These are phyloP conservation scores for Cornus controversa DNA, from an alignment of 148 eudicot genomes.

Conservation along the genomic window DNA sequence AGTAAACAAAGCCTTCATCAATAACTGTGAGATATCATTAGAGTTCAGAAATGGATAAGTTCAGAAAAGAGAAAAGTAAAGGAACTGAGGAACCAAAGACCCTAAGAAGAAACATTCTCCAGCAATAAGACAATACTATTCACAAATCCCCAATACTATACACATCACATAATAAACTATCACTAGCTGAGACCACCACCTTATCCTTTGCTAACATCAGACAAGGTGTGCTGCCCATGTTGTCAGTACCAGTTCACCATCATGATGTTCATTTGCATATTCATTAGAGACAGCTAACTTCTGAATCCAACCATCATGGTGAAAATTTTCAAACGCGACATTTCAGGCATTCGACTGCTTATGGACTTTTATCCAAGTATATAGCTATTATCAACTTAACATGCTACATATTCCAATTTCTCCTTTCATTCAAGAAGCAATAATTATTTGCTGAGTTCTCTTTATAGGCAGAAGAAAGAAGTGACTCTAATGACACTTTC, in stretches of 20 bases:
- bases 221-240: no score
- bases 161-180: neutral
- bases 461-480: neutral
- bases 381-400: no score
- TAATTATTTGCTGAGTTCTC: neutral
- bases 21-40: no score
- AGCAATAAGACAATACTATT: neutral
- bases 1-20: no score
- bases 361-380: no score
- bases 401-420: neutral
- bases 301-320: no score
- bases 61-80: neutral
- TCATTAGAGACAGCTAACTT: no score
- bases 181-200: neutral
- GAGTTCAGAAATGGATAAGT: neutral
- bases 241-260: no score
- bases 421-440: neutral
- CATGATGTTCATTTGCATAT: no score
- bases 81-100: neutral
- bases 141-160: no score
- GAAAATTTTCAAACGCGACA: no score
- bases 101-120: neutral
- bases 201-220: neutral
- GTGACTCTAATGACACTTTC: neutral
- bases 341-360: no score